Evolutionary conservation across 192 early-diverging fungal genomes (phyloP).

Genomic region (Umbelopsis isabellina): DNA sequence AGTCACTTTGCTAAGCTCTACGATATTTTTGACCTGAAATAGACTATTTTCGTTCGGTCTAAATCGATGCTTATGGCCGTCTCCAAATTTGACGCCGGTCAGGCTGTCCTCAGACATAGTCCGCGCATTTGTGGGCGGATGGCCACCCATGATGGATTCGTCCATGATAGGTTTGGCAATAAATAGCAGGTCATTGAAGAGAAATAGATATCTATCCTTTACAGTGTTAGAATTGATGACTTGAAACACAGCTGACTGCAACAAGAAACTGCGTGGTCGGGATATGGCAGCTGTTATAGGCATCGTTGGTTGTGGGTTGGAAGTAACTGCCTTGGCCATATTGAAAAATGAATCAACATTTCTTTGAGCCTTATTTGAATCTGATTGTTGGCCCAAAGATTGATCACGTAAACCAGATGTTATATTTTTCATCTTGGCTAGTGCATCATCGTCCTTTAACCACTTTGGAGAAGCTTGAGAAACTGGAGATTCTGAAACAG

Average conservation of each 20-base stretch:
- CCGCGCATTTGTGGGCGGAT: not conserved
- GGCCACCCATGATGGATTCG: constrained; percentile 40
- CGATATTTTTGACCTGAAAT: constrained; percentile 58
- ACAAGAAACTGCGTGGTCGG: constrained; percentile 53
- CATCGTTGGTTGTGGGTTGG: not conserved
- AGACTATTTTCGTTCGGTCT: constrained; percentile 47
- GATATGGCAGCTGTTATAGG: not conserved
- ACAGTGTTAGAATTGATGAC: constrained; percentile 67
- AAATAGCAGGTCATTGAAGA: constrained; percentile 65
- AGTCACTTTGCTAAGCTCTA: constrained; percentile 50
- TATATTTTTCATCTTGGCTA: not conserved
- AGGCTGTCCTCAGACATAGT: constrained; percentile 9
- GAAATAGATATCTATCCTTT: constrained; percentile 70
- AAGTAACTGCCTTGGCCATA: not conserved
- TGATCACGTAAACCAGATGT: constrained; percentile 11
- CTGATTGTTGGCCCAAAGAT: not conserved
- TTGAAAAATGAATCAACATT: not conserved
- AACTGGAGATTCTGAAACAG: not conserved
- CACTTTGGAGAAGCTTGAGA: not conserved
- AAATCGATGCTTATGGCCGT: constrained; percentile 25
- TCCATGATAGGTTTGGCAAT: constrained; percentile 67
- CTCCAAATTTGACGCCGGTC: not conserved
- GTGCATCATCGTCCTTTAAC: constrained; percentile 2
- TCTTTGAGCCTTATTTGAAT: not conserved
- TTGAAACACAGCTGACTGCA: constrained; percentile 63